These are phyloP conservation scores for Venustampulla echinocandica DNA, from an alignment of 495 filamentous ascomycete species.

Conservation along the genomic window DNA sequence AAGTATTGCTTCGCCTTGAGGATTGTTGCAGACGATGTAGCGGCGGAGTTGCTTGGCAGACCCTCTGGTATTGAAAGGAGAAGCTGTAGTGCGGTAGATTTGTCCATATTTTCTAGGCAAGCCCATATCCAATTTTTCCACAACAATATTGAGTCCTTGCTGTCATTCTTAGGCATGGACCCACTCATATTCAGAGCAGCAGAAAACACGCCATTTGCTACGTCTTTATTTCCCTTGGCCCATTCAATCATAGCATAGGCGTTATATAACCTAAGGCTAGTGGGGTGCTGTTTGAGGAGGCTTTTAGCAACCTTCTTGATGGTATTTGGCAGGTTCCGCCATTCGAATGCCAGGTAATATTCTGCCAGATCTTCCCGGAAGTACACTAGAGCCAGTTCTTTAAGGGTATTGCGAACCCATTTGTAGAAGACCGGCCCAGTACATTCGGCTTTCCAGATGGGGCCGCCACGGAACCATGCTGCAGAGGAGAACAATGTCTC, in stretches of 20 bases:
- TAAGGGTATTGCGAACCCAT: conserved; percentile 32
- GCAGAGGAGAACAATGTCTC: conserved; percentile 7
- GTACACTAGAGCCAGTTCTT: conserved; percentile 38
- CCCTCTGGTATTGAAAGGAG: conserved; percentile 25
- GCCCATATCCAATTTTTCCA: conserved; percentile 56
- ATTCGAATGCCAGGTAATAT: conserved; percentile 64
- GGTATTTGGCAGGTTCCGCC: conserved; percentile 42
- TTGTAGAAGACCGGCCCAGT: conserved; percentile 9
- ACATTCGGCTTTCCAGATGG: conserved; percentile 5
- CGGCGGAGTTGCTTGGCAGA: not conserved
- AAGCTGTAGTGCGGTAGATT: conserved; percentile 31
- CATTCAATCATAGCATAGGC: conserved; percentile 68
- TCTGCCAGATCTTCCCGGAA: conserved; percentile 51
- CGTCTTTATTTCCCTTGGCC: conserved; percentile 41
- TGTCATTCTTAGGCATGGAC: conserved; percentile 25
- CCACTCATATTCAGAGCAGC: conserved; percentile 52
- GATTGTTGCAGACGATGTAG: conserved; percentile 28
- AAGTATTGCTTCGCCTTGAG: conserved; percentile 52
- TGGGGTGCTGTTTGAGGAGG: conserved; percentile 57
- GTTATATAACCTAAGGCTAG: conserved; percentile 65
- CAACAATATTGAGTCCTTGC: conserved; percentile 33
- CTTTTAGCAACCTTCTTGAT: conserved; percentile 64
- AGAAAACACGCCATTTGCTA: conserved; percentile 55
- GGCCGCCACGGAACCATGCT: not conserved
- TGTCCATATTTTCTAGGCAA: conserved; percentile 62